phyloP scores from a whole-genome alignment of 2,329 filamentous ascomycete genomes.

The Paecilomyces sp. region DNA sequence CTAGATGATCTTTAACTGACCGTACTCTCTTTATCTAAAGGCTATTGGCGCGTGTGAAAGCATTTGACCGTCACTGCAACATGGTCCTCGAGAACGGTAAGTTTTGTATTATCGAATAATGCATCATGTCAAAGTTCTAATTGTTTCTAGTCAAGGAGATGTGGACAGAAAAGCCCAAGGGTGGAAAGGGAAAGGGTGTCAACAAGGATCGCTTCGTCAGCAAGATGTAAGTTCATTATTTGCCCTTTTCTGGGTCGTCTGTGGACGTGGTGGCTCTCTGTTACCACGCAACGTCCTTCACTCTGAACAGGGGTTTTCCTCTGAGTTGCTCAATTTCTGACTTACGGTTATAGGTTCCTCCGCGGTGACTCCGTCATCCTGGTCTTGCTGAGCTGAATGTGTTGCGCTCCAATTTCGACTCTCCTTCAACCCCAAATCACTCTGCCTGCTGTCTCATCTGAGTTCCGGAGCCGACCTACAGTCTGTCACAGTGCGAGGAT shows the following conservation, averaged over 20 bases:
- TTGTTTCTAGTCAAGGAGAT: conserved; percentile 82
- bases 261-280: neutral
- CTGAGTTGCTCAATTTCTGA: conserved; percentile 1
- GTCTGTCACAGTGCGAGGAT: neutral
- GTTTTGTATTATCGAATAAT: neutral
- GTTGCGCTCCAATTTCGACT: neutral
- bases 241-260: neutral
- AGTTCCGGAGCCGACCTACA: conserved; percentile 1
- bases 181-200: conserved; percentile 84
- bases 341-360: conserved; percentile 56
- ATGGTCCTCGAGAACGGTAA: conserved; percentile 81
- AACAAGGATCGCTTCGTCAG: conserved; percentile 99
- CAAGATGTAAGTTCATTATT: conserved; percentile 67
- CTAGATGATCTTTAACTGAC: neutral
- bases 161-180: conserved; percentile 93
- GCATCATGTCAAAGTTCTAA: neutral
- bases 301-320: neutral
- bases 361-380: conserved; percentile 83
- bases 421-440: conserved; percentile 2
- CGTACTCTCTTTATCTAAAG: neutral
- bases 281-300: neutral
- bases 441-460: conserved; percentile 6
- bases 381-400: conserved; percentile 66
- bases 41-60: conserved; percentile 92
- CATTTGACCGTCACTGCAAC: conserved; percentile 97